These are phyloP conservation scores for Aureobasidium leucospermi DNA, from an alignment of 2,329 filamentous ascomycete species.

Conservation along the genomic window DNA sequence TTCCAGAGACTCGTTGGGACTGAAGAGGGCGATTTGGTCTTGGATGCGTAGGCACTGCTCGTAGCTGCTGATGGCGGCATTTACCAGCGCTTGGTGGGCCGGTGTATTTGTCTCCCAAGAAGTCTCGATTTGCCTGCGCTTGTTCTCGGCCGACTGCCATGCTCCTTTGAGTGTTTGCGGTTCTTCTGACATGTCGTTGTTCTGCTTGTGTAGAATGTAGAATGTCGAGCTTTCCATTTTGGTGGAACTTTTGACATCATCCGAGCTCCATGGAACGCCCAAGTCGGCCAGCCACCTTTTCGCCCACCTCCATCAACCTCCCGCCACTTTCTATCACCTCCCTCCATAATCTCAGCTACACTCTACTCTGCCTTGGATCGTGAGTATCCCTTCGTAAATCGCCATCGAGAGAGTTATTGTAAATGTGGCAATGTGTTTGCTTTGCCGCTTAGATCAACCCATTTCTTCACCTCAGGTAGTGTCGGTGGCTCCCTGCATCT, in stretches of 20 bases:
- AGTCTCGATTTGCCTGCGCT: conserved; percentile 52
- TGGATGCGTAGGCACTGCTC: conserved; percentile 64
- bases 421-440: too few species aligned
- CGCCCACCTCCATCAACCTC: not conserved
- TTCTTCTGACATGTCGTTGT: conserved; percentile 34
- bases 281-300: not conserved
- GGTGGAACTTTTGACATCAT: not conserved
- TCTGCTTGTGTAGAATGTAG: not conserved
- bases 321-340: too few species aligned
- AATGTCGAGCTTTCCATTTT: not conserved
- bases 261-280: not conserved
- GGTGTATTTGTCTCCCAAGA: conserved; percentile 59
- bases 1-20: conserved; percentile 79
- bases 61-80: conserved; percentile 61
- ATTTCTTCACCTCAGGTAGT: not conserved
- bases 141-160: conserved; percentile 48
- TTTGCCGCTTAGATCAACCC: not conserved
- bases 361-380: not conserved
- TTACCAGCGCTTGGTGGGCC: conserved; percentile 60
- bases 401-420: too few species aligned
- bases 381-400: not conserved
- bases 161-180: conserved; percentile 49
- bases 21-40: conserved; percentile 72
- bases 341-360: too few species aligned
- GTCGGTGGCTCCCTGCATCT: not conserved